These are phyloP conservation scores for Tylopilus cervinicoccineus DNA, from an alignment of 768 basidiomycete species.

Conservation along the genomic window DNA sequence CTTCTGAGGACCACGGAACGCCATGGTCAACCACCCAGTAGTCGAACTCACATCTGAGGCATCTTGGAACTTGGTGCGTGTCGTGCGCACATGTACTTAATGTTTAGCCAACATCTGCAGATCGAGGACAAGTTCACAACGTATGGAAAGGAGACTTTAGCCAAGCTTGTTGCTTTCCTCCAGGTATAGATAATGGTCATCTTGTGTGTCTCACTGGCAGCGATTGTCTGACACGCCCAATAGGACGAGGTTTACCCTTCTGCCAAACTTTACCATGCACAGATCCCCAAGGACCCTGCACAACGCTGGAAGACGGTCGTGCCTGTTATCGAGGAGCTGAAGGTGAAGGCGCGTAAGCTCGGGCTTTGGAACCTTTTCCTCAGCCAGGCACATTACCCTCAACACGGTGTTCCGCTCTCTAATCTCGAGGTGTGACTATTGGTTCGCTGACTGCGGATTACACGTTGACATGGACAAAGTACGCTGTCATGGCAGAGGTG, in stretches of 20 bases:
- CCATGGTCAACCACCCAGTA: conserved; percentile 67
- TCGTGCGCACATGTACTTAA: not conserved
- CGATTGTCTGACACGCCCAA: not conserved
- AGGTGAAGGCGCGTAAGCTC: conserved; percentile 78
- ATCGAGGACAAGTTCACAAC: conserved; percentile 92
- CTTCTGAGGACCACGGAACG: not conserved
- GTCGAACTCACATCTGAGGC: conserved; percentile 75
- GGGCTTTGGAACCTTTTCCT: conserved; percentile 98
- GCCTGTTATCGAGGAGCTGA: conserved; percentile 78
- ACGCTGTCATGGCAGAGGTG: conserved; percentile 96
- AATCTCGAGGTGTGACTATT: conserved; percentile 76
- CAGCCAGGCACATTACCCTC: conserved; percentile 89
- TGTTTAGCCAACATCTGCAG: conserved; percentile 34
- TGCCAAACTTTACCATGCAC: conserved; percentile 68
- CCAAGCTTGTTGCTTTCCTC: conserved; percentile 80
- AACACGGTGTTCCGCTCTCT: conserved; percentile 82
- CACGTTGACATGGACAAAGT: conserved; percentile 43
- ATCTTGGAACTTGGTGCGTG: conserved; percentile 80
- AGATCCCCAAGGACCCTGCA: conserved; percentile 70
- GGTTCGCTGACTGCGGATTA: not conserved
- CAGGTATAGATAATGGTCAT: conserved; percentile 46
- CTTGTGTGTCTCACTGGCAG: not conserved
- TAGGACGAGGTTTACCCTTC: conserved; percentile 90
- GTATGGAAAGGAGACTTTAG: conserved; percentile 81
- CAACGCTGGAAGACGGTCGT: conserved; percentile 83